These are phyloP conservation scores for Iris macrosiphon DNA, from an alignment of 106 monocot species.

Conservation along the genomic window DNA sequence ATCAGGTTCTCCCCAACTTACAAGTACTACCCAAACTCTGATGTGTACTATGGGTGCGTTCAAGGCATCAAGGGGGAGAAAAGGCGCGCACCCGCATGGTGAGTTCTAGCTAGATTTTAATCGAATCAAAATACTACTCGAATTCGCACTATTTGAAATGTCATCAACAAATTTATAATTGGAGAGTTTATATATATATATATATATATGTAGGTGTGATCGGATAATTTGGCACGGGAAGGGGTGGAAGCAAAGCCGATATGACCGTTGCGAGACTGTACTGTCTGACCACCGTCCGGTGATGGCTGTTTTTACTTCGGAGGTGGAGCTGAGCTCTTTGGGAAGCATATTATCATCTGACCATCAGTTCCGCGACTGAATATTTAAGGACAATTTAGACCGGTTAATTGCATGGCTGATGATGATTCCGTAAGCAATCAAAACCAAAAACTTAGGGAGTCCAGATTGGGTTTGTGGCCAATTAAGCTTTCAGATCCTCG, in stretches of 20 bases:
- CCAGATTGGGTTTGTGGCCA: too few species aligned
- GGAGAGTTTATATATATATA: too few species aligned
- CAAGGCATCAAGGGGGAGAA: slow-evolving; percentile 36
- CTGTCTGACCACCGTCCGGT: slow-evolving; percentile 70
- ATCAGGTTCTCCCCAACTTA: slow-evolving; percentile 77
- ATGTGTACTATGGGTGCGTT: slow-evolving; percentile 53
- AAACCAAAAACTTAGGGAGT: too few species aligned
- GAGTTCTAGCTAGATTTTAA: background rate
- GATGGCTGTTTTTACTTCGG: slow-evolving; percentile 29
- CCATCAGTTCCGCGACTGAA: too few species aligned
- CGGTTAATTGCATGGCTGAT: too few species aligned
- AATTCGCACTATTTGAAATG: too few species aligned
- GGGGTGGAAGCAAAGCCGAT: slow-evolving; percentile 39
- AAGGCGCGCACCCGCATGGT: slow-evolving; percentile 54
- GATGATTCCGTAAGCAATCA: too few species aligned
- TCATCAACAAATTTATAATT: too few species aligned
- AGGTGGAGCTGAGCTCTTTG: slow-evolving; percentile 16
- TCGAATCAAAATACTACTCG: too few species aligned
- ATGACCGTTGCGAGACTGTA: slow-evolving; percentile 35
- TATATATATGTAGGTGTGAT: slow-evolving; percentile 47
- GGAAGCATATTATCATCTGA: slow-evolving; percentile 19
- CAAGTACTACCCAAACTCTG: slow-evolving; percentile 73
- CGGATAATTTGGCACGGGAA: slow-evolving; percentile 62
- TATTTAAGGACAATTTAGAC: too few species aligned
- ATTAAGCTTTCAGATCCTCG: too few species aligned